Evolutionary conservation across 768 basidiomycete species (phyloP).

Genomic region (Suillus subaureus): DNA sequence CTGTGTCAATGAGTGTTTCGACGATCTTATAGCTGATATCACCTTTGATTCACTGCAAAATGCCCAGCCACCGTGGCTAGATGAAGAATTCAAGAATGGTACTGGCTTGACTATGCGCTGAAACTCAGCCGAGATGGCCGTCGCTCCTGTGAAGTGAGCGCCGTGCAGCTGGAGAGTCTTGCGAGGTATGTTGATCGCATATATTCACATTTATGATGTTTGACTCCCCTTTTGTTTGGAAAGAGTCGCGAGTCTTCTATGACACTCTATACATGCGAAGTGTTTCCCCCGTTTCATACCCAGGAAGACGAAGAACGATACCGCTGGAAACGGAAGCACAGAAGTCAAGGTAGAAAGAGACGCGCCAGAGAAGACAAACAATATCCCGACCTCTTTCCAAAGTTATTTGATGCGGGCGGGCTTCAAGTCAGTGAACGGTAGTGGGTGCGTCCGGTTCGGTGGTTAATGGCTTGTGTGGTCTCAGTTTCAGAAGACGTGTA

Average conservation of each 20-base stretch:
- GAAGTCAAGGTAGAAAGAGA: not conserved
- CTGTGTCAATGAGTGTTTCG: slow-evolving; percentile 17
- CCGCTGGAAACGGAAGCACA: not conserved
- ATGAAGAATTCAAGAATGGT: slow-evolving; percentile 38
- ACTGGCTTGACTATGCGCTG: slow-evolving; percentile 45
- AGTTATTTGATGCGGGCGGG: not conserved
- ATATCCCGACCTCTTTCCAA: not conserved
- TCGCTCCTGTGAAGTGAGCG: slow-evolving; percentile 26
- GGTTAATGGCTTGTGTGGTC: not conserved
- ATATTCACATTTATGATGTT: not conserved
- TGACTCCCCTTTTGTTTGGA: not conserved
- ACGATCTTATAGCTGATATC: slow-evolving; percentile 25
- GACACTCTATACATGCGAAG: not conserved
- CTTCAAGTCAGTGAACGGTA: not conserved
- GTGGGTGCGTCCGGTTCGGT: not conserved
- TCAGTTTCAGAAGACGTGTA: not conserved
- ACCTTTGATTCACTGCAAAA: slow-evolving; percentile 1
- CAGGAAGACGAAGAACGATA: not conserved
- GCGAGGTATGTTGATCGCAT: slow-evolving; percentile 31
- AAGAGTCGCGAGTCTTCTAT: not conserved
- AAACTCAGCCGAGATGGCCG: slow-evolving; percentile 42
- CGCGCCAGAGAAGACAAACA: not conserved
- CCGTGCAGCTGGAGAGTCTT: slow-evolving; percentile 38
- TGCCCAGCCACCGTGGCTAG: not conserved
- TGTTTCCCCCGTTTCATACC: not conserved